Conservation (phyloP, 2,329 filamentous ascomycete genomes). For the Colletotrichum endophyticum region DNA sequence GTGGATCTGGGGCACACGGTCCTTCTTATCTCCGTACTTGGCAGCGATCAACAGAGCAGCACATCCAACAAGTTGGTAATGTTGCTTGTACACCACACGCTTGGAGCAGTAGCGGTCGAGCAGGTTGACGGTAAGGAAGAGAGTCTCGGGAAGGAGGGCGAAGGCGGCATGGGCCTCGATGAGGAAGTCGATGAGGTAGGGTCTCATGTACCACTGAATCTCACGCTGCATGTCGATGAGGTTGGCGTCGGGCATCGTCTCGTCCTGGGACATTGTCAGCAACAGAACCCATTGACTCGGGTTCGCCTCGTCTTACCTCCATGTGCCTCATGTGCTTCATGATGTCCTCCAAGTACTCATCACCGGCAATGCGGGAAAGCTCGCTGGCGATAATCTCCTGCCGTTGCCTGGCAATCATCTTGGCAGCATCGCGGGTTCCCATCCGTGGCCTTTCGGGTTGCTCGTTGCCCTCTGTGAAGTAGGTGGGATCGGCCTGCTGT, state of each 20-base stretch:
- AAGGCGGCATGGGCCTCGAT: constrained; percentile 97
- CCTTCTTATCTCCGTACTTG: constrained; percentile 99
- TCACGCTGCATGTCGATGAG: constrained; percentile 99
- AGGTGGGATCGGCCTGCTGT: constrained; percentile 48
- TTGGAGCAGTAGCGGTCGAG: constrained; percentile 98
- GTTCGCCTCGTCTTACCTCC: constrained; percentile 65
- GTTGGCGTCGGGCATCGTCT: constrained; percentile 93
- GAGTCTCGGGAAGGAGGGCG: constrained; percentile 88
- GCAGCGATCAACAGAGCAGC: constrained; percentile 94
- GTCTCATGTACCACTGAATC: constrained; percentile 99
- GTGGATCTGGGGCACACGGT: constrained; percentile 94
- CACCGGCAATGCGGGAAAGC: constrained; percentile 81
- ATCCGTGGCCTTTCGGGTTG: constrained; percentile 59
- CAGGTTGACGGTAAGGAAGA: constrained; percentile 96
- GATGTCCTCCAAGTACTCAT: constrained; percentile 94
- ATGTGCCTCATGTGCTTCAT: constrained; percentile 93
- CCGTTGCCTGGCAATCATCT: constrained; percentile 78
- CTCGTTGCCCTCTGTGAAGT: constrained; percentile 60
- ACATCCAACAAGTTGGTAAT: constrained; percentile 97
- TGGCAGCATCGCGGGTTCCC: constrained; percentile 76
- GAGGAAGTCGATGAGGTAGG: constrained; percentile 96
- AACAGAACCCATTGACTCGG: not conserved
- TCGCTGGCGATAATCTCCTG: constrained; percentile 91
- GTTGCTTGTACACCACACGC: constrained; percentile 97
- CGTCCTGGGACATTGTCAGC: constrained; percentile 51